These are phyloP conservation scores for Aspergillus niger DNA, from an alignment of 2,329 filamentous ascomycete species.

Conservation along the genomic window DNA sequence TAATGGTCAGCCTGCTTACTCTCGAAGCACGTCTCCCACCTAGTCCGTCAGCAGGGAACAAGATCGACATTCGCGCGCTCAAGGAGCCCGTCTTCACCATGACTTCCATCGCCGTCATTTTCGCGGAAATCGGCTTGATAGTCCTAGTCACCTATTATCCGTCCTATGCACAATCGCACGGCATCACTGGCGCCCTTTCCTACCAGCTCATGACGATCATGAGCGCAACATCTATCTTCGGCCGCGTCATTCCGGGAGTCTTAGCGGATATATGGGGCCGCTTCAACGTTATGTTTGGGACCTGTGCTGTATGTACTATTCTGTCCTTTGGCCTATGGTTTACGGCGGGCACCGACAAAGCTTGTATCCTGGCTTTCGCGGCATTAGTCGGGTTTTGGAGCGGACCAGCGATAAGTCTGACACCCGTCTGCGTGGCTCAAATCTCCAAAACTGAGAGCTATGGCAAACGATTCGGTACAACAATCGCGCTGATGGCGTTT, in stretches of 20 bases:
- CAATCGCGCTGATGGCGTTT: constrained; percentile 19
- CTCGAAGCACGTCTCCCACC: constrained; percentile 16
- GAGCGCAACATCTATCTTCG: constrained; percentile 20
- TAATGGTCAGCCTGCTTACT: not conserved
- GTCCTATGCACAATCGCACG: constrained; percentile 20
- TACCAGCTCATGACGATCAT: constrained; percentile 26
- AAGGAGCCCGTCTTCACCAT: constrained; percentile 17
- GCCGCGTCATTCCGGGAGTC: constrained; percentile 28
- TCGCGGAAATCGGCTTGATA: constrained; percentile 22
- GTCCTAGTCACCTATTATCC: constrained; percentile 25
- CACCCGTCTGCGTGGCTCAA: constrained; percentile 34
- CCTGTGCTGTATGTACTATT: constrained; percentile 21
- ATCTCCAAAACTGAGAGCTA: constrained; percentile 31
- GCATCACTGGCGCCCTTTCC: constrained; percentile 11
- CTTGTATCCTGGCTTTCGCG: constrained; percentile 27
- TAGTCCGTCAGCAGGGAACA: constrained; percentile 4
- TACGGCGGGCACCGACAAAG: constrained; percentile 11
- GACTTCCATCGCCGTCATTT: constrained; percentile 18
- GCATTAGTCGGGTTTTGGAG: constrained; percentile 27
- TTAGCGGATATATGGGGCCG: constrained; percentile 29
- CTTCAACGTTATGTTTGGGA: constrained; percentile 30
- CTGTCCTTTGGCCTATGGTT: constrained; percentile 31
- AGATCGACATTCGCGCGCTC: constrained; percentile 17
- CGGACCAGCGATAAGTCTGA: constrained; percentile 29
- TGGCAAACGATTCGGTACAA: constrained; percentile 28